Evolutionary conservation across 2,329 filamentous ascomycete species (phyloP).

Genomic region (Aspergillus alliaceus): DNA sequence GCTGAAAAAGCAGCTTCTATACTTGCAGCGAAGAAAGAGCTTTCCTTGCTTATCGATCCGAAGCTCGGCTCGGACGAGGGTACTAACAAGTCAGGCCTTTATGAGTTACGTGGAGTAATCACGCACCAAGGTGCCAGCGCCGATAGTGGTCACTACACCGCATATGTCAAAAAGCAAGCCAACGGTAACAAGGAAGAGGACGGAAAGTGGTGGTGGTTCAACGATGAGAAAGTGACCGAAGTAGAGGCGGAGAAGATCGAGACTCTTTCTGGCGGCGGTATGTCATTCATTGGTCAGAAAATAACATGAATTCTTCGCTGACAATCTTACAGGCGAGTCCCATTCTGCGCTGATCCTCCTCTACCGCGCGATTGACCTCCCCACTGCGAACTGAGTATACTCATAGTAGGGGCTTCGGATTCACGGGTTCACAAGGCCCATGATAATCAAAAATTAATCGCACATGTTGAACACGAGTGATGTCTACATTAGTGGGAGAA

Average conservation of each 20-base stretch:
- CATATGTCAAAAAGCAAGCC: conserved; percentile 91
- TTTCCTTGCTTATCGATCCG: conserved; percentile 73
- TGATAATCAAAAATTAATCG: not conserved
- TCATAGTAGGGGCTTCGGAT: not conserved
- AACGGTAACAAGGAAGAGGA: conserved; percentile 76
- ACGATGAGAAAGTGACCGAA: conserved; percentile 95
- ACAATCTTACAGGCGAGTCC: conserved; percentile 43
- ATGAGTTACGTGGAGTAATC: conserved; percentile 90
- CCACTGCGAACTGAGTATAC: conserved; percentile 37
- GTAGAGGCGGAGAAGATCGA: conserved; percentile 90
- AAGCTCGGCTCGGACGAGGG: conserved; percentile 74
- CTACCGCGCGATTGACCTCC: conserved; percentile 51
- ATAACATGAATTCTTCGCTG: conserved; percentile 13
- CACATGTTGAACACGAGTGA: conserved; percentile 3
- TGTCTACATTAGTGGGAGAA: not conserved
- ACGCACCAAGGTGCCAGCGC: conserved; percentile 96
- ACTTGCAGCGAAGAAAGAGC: conserved; percentile 80
- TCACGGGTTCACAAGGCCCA: not conserved
- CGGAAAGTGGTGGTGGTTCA: conserved; percentile 99
- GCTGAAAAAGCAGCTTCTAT: conserved; percentile 77
- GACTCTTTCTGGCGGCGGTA: conserved; percentile 81
- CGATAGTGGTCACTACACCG: conserved; percentile 96
- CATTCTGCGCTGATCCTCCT: conserved; percentile 53
- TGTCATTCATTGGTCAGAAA: conserved; percentile 25
- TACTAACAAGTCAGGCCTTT: conserved; percentile 90